Conservation (phyloP, 176 grass and related monocot species). For the Eragrostis curvula region DNA sequence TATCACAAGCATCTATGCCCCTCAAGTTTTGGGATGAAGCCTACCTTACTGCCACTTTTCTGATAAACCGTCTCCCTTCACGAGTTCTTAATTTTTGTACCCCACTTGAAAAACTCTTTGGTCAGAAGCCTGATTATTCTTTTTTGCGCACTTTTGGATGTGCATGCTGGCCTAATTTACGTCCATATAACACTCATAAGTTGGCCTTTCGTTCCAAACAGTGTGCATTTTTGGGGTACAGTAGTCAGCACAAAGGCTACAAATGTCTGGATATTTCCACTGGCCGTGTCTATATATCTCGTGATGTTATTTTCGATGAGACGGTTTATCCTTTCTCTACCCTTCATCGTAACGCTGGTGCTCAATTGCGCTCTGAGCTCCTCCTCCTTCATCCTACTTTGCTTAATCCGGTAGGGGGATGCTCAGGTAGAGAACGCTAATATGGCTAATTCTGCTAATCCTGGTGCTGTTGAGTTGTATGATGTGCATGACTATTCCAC, state of each 20-base stretch:
- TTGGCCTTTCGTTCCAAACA: no score
- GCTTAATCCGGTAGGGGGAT: neutral
- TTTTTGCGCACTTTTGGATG: neutral
- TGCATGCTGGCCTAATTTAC: neutral
- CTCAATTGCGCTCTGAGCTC: neutral
- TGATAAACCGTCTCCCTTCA: no score
- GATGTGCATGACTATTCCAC: no score
- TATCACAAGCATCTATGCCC: no score
- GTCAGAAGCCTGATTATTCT: neutral
- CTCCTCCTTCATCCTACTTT: neutral
- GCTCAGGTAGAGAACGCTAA: no score
- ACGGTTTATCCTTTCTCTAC: neutral
- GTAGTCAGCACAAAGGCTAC: no score
- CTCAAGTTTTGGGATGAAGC: no score
- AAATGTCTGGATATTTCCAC: neutral
- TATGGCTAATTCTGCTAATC: no score
- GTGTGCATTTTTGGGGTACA: no score
- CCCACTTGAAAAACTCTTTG: neutral
- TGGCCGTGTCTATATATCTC: neutral
- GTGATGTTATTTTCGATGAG: neutral
- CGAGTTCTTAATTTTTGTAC: neutral
- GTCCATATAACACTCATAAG: no score
- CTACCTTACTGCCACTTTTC: no score
- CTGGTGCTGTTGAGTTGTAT: no score
- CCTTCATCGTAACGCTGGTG: neutral